Base-by-base conservation (phyloP, 768 basidiomycete species). In the Galerina marginata region DNA sequence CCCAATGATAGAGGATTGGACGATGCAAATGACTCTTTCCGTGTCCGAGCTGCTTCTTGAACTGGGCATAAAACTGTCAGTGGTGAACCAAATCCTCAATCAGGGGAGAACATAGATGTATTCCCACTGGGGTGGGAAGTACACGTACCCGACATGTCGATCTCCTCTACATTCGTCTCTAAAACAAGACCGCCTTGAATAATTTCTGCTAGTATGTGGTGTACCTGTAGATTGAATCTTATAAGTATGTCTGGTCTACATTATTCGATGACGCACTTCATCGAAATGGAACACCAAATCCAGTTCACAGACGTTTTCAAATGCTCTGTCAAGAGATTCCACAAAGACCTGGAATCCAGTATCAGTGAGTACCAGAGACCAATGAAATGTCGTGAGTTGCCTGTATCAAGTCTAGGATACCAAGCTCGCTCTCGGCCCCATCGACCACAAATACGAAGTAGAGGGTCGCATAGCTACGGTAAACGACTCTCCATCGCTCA, bases 251-350 rank as follows among this genome's bases (percentile, higher is more conserved):
- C 37, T 38, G 9, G 3, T 38, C 29, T 33, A 7, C 29, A 33
- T 5, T 7, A 54, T 46, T 9, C 9, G 26, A 48, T 50, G 10
- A 65, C 83, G 36, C 65, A 93, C 96, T 83, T 99, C 95, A 73
- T 99, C 97, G 69, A 98, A 99, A 73, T 98, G 96, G 74, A 99
- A 99, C 52, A 99, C 96, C 11, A 99, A 83, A 74, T 99, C 97
- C 46, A 99, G 81, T 74, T 99, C 97, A 75, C 97, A 99, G 0
- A 99, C 97, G 69, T 98, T 99, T 79, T 97, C 95, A 71, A 99
- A 99, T 14, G 94, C 89, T 39, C 95, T 83, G 75, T 99, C 97
- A 38, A 99, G 82, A 3, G 93, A 90, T 78, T 99, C 97, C 59
- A 99, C 97, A 69, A 99, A 95, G 15, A 99, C 97, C 96, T 96